Base-by-base conservation (phyloP, 805 yeast species). In the Wickerhamiella azymoides region DNA sequence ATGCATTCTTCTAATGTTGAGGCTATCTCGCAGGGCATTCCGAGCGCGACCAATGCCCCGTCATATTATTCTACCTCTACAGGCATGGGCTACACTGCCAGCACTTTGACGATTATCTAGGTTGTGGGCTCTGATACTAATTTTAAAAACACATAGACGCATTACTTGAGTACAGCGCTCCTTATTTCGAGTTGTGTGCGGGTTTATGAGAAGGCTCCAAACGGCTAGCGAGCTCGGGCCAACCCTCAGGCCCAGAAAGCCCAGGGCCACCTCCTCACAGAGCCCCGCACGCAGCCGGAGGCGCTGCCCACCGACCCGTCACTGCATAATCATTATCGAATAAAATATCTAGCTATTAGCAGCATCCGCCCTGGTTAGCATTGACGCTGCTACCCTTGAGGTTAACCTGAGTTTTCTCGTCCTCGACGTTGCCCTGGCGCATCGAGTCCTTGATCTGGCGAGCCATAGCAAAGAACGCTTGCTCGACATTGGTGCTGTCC, bases 391-490 rank as follows among this genome's bases (percentile, higher is more conserved):
- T 67, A 25, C 69, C 68, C 33, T 68, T 57, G 47, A 65, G 55
- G 52, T 66, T 62, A 38, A 68, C 64, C 33, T 59, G 58, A 44
- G 69, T 66, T 61, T 68, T 68, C 40, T 62, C 65, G 53, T 62
- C 63, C 43, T 61, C 59, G 44, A 57, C 57, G 19, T 55, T 53
- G 36, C 89, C 80, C 39, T 59, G 55, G 36, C 70, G 69, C 84
- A 92, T 85, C 62, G 86, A 86, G 53, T 93, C 92, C 72, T 92
- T 92, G 63, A 92, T 92, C 65, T 92, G 96, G 65, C 94, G 82
- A 10, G 97, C 94, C 98, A 92, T 92, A 54, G 96, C 86, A 72
- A 84, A 79, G 70, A 92, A 92, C 10, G 97, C 97, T 66, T 92
- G 96, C 66, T 92, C 98, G 56, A 92, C 98, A 62, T 92, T 92